phyloP scores from a whole-genome alignment of 257 asterid species.

The Fraxinus excelsior region DNA sequence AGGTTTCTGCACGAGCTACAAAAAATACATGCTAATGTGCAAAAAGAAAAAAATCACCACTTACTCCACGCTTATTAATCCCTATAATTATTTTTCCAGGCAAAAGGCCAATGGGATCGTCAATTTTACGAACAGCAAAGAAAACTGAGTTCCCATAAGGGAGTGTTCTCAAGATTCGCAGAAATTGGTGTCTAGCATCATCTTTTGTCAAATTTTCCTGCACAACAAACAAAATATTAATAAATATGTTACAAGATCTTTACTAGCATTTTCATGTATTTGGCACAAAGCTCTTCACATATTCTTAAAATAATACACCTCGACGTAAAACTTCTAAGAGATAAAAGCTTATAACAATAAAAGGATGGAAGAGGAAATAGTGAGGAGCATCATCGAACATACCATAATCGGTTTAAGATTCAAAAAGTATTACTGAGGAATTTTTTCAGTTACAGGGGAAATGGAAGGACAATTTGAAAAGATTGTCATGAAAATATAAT shows the following conservation, averaged over 20 bases:
- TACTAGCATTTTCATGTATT: neutral
- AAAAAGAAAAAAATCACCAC: constrained; percentile 14
- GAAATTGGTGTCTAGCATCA: constrained; percentile 93
- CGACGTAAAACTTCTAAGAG: neutral
- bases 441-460: neutral
- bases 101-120: constrained; percentile 97
- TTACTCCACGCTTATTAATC: constrained; percentile 98
- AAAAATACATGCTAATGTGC: constrained; percentile 7
- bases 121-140: constrained; percentile 96
- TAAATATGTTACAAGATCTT: constrained; percentile 1
- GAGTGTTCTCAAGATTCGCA: constrained; percentile 89
- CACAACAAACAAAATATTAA: constrained; percentile 25
- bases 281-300: neutral
- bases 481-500: neutral
- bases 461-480: neutral
- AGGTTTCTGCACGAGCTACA: constrained; percentile 13
- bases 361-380: neutral
- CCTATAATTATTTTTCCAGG: constrained; percentile 92
- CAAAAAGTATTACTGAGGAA: neutral
- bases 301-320: neutral
- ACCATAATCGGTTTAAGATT: constrained; percentile 2
- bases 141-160: constrained; percentile 99
- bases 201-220: constrained; percentile 93
- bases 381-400: constrained; percentile 1
- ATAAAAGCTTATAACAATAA: neutral